A percentile compares a stretch with the other conserved stretches of the same genome.
phyloP scores from a whole-genome alignment of 805 yeast species.

The Babjeviella inositovora region DNA sequence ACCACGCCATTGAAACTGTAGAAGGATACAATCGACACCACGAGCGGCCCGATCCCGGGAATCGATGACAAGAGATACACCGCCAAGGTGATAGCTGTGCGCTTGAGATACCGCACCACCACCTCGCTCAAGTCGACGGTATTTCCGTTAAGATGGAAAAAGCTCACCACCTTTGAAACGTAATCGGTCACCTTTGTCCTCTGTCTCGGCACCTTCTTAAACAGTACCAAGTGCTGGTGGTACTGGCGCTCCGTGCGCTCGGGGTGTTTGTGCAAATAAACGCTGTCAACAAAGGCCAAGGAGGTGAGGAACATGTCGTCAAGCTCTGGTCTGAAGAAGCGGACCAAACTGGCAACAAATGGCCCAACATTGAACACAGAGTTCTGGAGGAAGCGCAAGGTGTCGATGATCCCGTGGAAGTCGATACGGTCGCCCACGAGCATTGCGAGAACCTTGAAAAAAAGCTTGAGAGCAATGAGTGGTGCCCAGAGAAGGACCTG shows the following conservation, averaged over 20 bases:
- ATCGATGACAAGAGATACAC: conserved; percentile 15
- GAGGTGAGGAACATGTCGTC: conserved; percentile 21
- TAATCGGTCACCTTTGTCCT: conserved; percentile 1
- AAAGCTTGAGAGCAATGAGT: conserved; percentile 5
- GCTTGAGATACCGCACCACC: conserved; percentile 9
- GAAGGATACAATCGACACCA: conserved; percentile 24
- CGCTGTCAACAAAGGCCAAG: conserved; percentile 18
- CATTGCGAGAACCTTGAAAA: conserved; percentile 7
- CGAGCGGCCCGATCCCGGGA: conserved; percentile 23
- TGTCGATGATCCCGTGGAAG: conserved; percentile 5
- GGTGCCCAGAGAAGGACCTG: conserved; percentile 16
- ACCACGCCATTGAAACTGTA: conserved; percentile 22
- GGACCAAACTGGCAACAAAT: conserved; percentile 16
- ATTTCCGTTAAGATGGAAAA: conserved; percentile 6
- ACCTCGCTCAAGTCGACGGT: conserved; percentile 5
- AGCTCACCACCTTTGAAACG: conserved; percentile 5
- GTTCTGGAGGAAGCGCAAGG: conserved; percentile 12
- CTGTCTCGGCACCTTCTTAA: conserved; percentile 1
- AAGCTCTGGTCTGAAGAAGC: conserved; percentile 17
- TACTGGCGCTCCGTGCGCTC: conserved; percentile 5
- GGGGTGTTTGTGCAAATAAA: conserved; percentile 21
- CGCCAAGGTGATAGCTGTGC: conserved; percentile 10
- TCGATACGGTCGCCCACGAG: conserved; percentile 4
- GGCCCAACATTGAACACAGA: conserved; percentile 21
- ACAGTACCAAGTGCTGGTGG: conserved; percentile 5